phyloP scores from a whole-genome alignment of 1,284 basidiomycete species.

The Phlebopus sp. region DNA sequence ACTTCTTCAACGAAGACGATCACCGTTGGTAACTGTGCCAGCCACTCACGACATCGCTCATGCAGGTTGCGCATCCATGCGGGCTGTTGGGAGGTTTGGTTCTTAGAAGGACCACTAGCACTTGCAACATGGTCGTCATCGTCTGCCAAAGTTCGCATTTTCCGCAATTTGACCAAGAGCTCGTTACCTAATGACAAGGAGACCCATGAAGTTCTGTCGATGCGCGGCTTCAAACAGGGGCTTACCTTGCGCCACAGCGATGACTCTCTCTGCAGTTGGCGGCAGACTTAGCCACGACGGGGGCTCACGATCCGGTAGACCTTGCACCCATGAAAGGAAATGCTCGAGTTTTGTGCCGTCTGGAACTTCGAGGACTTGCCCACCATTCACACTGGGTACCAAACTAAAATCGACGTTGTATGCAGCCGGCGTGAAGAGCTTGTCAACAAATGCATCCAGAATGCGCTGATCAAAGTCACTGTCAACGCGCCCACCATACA shows the following conservation, averaged over 20 bases:
- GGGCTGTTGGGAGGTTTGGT: conserved; percentile 70
- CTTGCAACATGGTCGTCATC: conserved; percentile 73
- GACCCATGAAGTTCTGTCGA: conserved; percentile 10
- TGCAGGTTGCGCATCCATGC: conserved; percentile 89
- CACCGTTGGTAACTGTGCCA: conserved; percentile 72
- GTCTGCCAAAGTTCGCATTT: conserved; percentile 88
- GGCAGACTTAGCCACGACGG: conserved; percentile 92
- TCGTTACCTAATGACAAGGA: conserved; percentile 60
- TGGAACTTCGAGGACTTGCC: conserved; percentile 67
- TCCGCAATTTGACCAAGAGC: conserved; percentile 80
- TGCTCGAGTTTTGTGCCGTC: conserved; percentile 91
- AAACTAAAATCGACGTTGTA: conserved; percentile 93
- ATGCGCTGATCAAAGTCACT: conserved; percentile 92
- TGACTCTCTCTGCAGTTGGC: conserved; percentile 85
- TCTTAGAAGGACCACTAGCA: conserved; percentile 51
- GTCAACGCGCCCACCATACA: conserved; percentile 92
- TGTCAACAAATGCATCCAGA: conserved; percentile 89
- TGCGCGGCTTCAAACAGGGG: conserved; percentile 2
- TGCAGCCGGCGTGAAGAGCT: conserved; percentile 79
- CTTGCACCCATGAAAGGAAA: conserved; percentile 85
- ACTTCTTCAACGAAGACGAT: conserved; percentile 21
- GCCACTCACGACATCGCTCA: conserved; percentile 82
- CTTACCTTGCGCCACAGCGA: conserved; percentile 86
- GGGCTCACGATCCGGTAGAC: conserved; percentile 86
- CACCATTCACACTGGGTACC: conserved; percentile 63